These are phyloP conservation scores for Dalbergia cultrata DNA, from an alignment of 306 rosid genomes.

Conservation along the genomic window DNA sequence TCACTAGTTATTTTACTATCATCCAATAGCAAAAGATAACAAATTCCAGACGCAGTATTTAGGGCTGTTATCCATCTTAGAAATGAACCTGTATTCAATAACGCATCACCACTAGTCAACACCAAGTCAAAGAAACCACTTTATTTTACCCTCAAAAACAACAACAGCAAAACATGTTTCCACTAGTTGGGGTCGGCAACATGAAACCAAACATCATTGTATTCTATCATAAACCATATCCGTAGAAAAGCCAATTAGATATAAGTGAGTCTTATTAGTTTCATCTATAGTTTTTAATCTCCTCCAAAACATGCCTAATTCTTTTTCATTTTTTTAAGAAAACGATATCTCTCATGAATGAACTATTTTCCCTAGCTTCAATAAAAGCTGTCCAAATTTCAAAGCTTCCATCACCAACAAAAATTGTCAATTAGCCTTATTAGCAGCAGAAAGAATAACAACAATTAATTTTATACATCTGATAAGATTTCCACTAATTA, in stretches of 20 bases:
- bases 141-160: slow-evolving; percentile 1
- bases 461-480: slow-evolving; percentile 5
- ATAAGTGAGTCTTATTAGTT: not conserved
- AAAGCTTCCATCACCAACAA: not conserved
- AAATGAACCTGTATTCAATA: not conserved
- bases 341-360: not conserved
- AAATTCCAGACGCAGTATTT: slow-evolving; percentile 19
- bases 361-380: not conserved
- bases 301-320: not conserved
- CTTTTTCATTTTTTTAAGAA: not conserved
- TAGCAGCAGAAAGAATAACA: not conserved
- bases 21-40: slow-evolving; percentile 35
- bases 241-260: not conserved
- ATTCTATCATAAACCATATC: not conserved
- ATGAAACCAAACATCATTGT: not conserved
- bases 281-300: not conserved
- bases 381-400: slow-evolving; percentile 25
- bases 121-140: not conserved
- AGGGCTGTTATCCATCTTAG: slow-evolving; percentile 4
- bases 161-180: not conserved
- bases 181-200: not conserved
- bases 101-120: not conserved
- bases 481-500: slow-evolving; percentile 14
- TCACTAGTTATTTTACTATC: slow-evolving; percentile 3
- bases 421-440: not conserved